Base-by-base conservation (phyloP, 192 early-diverging fungal species). In the Geosiphon pyriformis region DNA sequence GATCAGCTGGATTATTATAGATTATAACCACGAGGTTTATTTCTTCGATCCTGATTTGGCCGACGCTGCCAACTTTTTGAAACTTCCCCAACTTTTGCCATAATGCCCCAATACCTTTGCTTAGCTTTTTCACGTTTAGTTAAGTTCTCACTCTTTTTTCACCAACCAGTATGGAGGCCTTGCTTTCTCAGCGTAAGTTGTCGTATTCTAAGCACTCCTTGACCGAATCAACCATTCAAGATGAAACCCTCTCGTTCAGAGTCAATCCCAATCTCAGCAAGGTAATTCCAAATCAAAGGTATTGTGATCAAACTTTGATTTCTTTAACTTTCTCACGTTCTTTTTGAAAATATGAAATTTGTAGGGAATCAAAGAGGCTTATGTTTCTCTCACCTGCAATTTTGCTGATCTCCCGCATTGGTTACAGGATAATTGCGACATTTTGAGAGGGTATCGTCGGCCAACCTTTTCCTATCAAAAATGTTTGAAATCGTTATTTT, bases 371-470 rank as follows among this genome's bases (percentile, higher is more conserved):
- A 22, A 12, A n/a, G 30, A 25, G 1, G 17, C 56, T 2, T 25
- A 22, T 2, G 12, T 59, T 1, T 32, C 56, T 15, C 56, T 59
- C 17, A 59, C 56, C 17, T 63, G 61, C 46, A 63, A 67, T 57
- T 67, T 58, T 67, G 65, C 32, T n/a, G 65, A 67, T 57, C 53
- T 67, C 4, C 65, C 65, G 3, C 2, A 12, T 18, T 67, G 65
- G 65, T 25, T 56, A 34, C 65, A 67, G 35, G 65, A 67, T 67
- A 67, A 67, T 57, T 2, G 8, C 6, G 54, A 67, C 33, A 67
- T 67, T 23, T 29, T 67, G 23, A 55, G 33, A 30, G 65, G 61
- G 20, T 67, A 67, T 47, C 25, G 65, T 30, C 52, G 53, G 12
- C 65, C 65, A 23, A 67, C 65, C 23, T 57, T 57, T 67, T 57